Evolutionary conservation across 352 stramenopile genomes (phyloP).

Genomic region (Pythium periplocum): DNA sequence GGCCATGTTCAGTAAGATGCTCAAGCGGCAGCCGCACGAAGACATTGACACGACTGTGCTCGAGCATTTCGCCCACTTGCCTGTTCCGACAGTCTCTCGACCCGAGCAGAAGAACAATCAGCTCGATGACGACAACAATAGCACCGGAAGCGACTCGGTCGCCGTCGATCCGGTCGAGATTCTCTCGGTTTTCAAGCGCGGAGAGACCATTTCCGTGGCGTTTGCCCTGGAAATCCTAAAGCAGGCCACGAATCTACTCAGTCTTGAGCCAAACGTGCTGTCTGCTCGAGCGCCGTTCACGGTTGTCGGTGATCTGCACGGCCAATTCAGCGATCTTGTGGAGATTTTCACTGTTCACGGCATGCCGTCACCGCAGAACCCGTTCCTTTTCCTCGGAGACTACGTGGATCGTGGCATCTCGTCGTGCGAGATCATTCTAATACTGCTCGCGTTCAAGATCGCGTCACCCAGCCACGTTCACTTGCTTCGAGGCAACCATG

Average conservation of each 20-base stretch:
- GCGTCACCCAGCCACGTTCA: conserved; percentile 97
- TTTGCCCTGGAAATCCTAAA: conserved; percentile 53
- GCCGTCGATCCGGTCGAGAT: conserved; percentile 30
- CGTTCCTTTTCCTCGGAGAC: conserved; percentile 94
- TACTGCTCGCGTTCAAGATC: conserved; percentile 94
- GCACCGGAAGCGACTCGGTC: conserved; percentile 25
- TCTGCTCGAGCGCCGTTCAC: conserved; percentile 9
- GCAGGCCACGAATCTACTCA: conserved; percentile 51
- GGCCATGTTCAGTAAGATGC: conserved; percentile 53
- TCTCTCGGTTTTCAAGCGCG: conserved; percentile 31
- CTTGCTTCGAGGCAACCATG: conserved; percentile 95
- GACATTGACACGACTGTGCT: conserved; percentile 54
- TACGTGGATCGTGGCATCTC: conserved; percentile 86
- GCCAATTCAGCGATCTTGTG: conserved; percentile 96
- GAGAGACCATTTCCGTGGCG: conserved; percentile 35
- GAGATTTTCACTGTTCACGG: conserved; percentile 25
- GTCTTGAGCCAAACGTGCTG: conserved; percentile 19
- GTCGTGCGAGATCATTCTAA: conserved; percentile 92
- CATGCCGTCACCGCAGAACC: conserved; percentile 38
- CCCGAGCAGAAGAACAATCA: conserved; percentile 25
- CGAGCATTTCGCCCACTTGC: conserved; percentile 46
- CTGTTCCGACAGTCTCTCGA: conserved; percentile 36
- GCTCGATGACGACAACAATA: conserved; percentile 17
- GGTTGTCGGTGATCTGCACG: conserved; percentile 84
- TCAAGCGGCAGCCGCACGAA: conserved; percentile 50